A percentile compares a stretch with the other conserved stretches of the same genome.
Evolutionary conservation across 805 yeast genomes (phyloP).

Genomic region (Brettanomyces nanus): DNA sequence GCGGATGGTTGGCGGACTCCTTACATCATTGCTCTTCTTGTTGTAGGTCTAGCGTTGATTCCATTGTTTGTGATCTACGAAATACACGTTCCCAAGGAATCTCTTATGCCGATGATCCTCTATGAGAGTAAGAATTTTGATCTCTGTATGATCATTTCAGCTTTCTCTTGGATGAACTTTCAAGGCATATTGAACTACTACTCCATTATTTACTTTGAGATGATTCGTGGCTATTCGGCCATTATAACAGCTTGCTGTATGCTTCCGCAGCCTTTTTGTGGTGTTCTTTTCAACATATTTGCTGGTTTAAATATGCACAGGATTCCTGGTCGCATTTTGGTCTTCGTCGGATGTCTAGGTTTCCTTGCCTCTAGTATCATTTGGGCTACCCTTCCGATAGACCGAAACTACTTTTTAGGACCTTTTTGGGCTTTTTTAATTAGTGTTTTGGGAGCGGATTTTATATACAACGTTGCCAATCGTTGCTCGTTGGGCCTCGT

Average conservation of each 20-base stretch:
- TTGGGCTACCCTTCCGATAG: conserved; percentile 33
- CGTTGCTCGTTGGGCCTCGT: conserved; percentile 35
- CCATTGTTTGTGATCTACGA: conserved; percentile 31
- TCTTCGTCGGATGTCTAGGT: conserved; percentile 28
- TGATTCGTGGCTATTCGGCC: conserved; percentile 28
- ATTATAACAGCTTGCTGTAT: conserved; percentile 37
- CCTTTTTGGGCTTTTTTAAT: conserved; percentile 36
- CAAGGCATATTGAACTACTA: conserved; percentile 33
- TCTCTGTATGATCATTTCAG: conserved; percentile 29
- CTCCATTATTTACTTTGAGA: conserved; percentile 35
- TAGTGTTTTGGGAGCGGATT: conserved; percentile 39
- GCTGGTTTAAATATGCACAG: conserved; percentile 39
- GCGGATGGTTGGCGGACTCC: conserved; percentile 37
- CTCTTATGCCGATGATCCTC: conserved; percentile 40
- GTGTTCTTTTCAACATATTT: conserved; percentile 34
- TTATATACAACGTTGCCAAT: conserved; percentile 37
- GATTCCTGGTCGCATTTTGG: conserved; percentile 33
- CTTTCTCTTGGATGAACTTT: conserved; percentile 36
- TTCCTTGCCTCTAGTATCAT: conserved; percentile 30
- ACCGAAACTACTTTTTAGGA: conserved; percentile 33
- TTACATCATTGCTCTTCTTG: conserved; percentile 35
- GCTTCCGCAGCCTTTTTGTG: conserved; percentile 35
- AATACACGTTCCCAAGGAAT: conserved; percentile 29
- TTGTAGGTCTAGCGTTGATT: conserved; percentile 31
- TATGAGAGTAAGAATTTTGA: conserved; percentile 33